Conservation (phyloP, 2,329 filamentous ascomycete genomes). For the Trematosphaeria pertusa region DNA sequence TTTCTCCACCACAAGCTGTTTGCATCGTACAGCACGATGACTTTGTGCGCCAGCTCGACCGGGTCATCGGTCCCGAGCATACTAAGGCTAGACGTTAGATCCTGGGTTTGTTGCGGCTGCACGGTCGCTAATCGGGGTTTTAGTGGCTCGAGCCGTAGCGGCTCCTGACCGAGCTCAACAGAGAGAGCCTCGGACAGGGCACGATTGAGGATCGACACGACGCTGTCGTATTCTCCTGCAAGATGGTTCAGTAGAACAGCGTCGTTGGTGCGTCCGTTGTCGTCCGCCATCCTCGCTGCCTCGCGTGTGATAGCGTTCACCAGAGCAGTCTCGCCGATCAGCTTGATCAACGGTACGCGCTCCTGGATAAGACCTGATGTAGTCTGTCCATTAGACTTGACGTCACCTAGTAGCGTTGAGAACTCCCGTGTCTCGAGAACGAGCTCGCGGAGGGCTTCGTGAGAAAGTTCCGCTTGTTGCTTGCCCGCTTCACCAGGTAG, state of each 20-base stretch:
- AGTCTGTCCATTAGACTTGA: slow-evolving; percentile 82
- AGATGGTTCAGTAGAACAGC: slow-evolving; percentile 94
- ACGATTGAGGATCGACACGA: slow-evolving; percentile 88
- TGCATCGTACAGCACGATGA: slow-evolving; percentile 67
- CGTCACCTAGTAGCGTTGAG: slow-evolving; percentile 90
- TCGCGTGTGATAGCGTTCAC: slow-evolving; percentile 91
- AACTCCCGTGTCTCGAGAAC: slow-evolving; percentile 98
- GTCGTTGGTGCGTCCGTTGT: slow-evolving; percentile 91
- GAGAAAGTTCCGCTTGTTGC: slow-evolving; percentile 81
- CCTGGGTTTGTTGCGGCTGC: slow-evolving; percentile 39
- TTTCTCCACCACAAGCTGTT: slow-evolving; percentile 67
- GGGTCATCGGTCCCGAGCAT: slow-evolving; percentile 73
- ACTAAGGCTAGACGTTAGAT: slow-evolving; percentile 60
- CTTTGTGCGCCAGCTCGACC: slow-evolving; percentile 66
- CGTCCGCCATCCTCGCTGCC: slow-evolving; percentile 90
- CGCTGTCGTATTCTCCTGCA: slow-evolving; percentile 92
- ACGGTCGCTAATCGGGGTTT: slow-evolving; percentile 66
- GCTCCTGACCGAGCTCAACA: slow-evolving; percentile 82
- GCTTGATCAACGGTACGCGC: slow-evolving; percentile 79
- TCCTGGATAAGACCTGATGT: slow-evolving; percentile 88
- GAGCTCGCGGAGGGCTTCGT: slow-evolving; percentile 90
- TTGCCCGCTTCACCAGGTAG: slow-evolving; percentile 75
- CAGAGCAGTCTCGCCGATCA: slow-evolving; percentile 82
- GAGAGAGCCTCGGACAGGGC: slow-evolving; percentile 89
- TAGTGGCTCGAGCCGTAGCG: slow-evolving; percentile 78